These are phyloP conservation scores for Phaffomyces thermotolerans DNA, from an alignment of 805 yeast genomes.

Conservation along the genomic window DNA sequence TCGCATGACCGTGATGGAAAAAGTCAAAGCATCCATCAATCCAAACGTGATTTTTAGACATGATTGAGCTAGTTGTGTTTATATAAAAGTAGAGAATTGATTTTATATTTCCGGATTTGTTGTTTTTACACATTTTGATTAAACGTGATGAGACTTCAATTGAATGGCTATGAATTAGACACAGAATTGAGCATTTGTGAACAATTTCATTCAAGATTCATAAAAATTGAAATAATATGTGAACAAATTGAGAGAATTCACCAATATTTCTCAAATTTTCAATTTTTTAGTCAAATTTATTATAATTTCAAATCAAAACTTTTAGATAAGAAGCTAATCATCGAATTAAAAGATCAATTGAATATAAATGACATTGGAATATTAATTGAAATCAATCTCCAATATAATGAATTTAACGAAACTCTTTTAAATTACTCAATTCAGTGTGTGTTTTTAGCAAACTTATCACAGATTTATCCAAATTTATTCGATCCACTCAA, in stretches of 20 bases:
- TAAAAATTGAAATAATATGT: background rate
- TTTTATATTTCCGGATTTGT: background rate
- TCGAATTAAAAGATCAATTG: background rate
- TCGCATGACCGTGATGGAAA: constrained; percentile 97
- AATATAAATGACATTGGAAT: background rate
- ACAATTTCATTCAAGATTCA: background rate
- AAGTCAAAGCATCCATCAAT: constrained; percentile 98
- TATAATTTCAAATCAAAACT: background rate
- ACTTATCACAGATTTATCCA: constrained; percentile 1
- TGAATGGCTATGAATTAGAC: background rate
- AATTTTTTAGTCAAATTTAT: background rate
- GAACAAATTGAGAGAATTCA: background rate
- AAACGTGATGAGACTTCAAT: background rate
- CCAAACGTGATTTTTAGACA: constrained; percentile 53
- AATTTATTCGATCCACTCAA: background rate
- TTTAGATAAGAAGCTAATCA: background rate
- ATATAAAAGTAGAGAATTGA: too few species aligned
- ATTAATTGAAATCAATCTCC: background rate
- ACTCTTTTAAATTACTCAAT: background rate
- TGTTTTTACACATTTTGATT: background rate
- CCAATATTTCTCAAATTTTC: background rate
- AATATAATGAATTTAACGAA: background rate
- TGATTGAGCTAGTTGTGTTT: background rate
- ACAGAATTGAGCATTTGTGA: background rate
- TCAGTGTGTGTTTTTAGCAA: background rate